Evolutionary conservation across 257 asterid species (phyloP).

Genomic region (Henckelia pumila): DNA sequence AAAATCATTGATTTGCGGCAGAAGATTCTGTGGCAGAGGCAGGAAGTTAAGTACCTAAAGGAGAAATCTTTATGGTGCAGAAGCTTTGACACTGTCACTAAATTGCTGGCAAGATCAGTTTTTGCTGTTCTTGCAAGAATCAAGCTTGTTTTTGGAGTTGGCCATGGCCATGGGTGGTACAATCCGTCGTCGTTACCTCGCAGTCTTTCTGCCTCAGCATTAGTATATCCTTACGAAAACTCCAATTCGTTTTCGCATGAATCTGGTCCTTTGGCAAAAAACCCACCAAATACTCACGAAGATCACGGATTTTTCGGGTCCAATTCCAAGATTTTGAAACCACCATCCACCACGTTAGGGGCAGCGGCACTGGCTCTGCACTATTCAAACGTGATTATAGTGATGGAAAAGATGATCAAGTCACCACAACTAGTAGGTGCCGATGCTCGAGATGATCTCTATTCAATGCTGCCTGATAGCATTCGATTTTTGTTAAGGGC

Average conservation of each 20-base stretch:
- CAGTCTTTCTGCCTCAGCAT: slow-evolving; percentile 74
- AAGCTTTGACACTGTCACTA: slow-evolving; percentile 69
- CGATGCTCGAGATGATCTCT: slow-evolving; percentile 88
- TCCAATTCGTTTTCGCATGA: slow-evolving; percentile 33
- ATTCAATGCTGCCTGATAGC: slow-evolving; percentile 71
- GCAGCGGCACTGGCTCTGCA: slow-evolving; percentile 82
- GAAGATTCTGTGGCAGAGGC: slow-evolving; percentile 75
- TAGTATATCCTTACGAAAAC: slow-evolving; percentile 76
- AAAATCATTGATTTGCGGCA: slow-evolving; percentile 59
- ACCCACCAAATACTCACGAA: slow-evolving; percentile 20
- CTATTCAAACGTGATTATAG: slow-evolving; percentile 76
- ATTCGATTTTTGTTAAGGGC: slow-evolving; percentile 54
- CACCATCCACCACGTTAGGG: slow-evolving; percentile 65
- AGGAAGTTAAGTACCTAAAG: slow-evolving; percentile 68
- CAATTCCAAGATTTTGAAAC: slow-evolving; percentile 52
- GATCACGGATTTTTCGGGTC: slow-evolving; percentile 41
- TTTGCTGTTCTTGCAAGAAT: slow-evolving; percentile 72
- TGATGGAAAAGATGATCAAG: slow-evolving; percentile 83
- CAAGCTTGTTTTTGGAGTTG: slow-evolving; percentile 75
- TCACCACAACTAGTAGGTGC: slow-evolving; percentile 85
- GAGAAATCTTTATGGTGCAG: slow-evolving; percentile 73
- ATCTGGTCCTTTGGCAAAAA: slow-evolving; percentile 61
- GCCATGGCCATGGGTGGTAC: slow-evolving; percentile 25
- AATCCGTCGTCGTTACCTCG: slow-evolving; percentile 60
- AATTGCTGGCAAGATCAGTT: slow-evolving; percentile 51